A percentile compares a stretch with the other conserved stretches of the same genome.
These are phyloP conservation scores for Ceratocystis cacaofunesta DNA, from an alignment of 2,329 filamentous ascomycete genomes.

Conservation along the genomic window DNA sequence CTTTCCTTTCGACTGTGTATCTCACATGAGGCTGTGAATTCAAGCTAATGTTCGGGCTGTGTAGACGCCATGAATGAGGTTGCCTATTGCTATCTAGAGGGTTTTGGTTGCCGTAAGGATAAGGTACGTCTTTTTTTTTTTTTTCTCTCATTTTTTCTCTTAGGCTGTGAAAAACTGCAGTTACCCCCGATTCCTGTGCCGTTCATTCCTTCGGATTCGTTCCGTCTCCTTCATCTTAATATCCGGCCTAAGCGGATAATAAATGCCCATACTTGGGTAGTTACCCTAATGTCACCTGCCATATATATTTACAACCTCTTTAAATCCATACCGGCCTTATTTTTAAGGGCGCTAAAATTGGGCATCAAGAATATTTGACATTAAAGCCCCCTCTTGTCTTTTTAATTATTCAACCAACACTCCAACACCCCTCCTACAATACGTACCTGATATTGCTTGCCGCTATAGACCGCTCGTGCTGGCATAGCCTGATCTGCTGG, in stretches of 20 bases:
- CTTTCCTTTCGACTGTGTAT: neutral
- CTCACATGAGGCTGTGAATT: neutral
- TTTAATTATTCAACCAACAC: neutral
- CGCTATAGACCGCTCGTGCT: neutral
- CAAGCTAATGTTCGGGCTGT: neutral
- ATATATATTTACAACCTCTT: no score
- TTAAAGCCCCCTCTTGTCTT: no score
- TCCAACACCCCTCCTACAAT: neutral
- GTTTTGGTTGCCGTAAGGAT: constrained; percentile 96
- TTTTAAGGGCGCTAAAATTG: no score
- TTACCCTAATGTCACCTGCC: no score
- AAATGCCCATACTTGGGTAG: no score
- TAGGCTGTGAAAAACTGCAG: no score
- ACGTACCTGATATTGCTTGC: neutral
- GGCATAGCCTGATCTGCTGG: neutral
- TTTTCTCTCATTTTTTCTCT: neutral
- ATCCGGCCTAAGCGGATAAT: no score
- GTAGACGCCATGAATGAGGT: constrained; percentile 92
- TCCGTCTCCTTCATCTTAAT: no score
- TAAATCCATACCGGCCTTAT: no score
- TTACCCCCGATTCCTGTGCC: no score
- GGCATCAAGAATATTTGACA: no score
- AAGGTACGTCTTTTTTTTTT: constrained; percentile 53
- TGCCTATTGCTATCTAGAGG: constrained; percentile 89
- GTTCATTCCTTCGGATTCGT: no score